Base-by-base conservation (phyloP, 257 asterid species). In the Jacaranda mimosifolia region DNA sequence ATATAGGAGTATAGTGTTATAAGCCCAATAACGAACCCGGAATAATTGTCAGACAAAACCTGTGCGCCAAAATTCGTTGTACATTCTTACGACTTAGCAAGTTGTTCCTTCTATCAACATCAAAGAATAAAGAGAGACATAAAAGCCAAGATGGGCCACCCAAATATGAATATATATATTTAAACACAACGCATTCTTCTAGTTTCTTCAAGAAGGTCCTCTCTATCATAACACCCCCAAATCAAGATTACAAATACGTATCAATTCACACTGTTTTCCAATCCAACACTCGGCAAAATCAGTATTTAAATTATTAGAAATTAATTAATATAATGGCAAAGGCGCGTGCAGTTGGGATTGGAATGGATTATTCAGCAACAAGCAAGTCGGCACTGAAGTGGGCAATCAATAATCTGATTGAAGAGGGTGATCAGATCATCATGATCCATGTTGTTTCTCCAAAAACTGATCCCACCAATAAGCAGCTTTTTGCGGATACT, bases 371-470 rank as follows among this genome's bases (percentile, higher is more conserved):
- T 74, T 93, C 98, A 40, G 67, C 79, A 18, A 86, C 91, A 21
- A 93, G 98, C 91, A 89, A 90, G 80, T 66, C 81, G 56, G 97
- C 94, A 43, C 79, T 91, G 19, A 77, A 59, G 21, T 93, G 98
- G 98, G 91, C 92, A 14, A 81, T 83, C 51, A 48, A 81, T 73
- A 89, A 91, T 77, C 77, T 93, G 78, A 73, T 93, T 45, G 93
- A 81, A 40, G 86, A 77, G 59, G 96, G 90, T 6, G 97, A 93
- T 80, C 73, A 57, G 32, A 84, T 93, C 70, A 58, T 91, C 66
- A 62, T 93, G 3, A 84, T 90, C 79, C 98, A 93, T 76, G 96
- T 86, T 68, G 89, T 84, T 49, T 93, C 98, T 36, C 83, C 98
- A 4, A 91, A 89, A 83, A 36, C 78, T 74, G 97, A 91, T 3